Evolutionary conservation across 2,329 filamentous ascomycete genomes (phyloP), one percentile per base, ranked within the genome.

Genomic region (Chrysoporthe cubensis): DNA sequence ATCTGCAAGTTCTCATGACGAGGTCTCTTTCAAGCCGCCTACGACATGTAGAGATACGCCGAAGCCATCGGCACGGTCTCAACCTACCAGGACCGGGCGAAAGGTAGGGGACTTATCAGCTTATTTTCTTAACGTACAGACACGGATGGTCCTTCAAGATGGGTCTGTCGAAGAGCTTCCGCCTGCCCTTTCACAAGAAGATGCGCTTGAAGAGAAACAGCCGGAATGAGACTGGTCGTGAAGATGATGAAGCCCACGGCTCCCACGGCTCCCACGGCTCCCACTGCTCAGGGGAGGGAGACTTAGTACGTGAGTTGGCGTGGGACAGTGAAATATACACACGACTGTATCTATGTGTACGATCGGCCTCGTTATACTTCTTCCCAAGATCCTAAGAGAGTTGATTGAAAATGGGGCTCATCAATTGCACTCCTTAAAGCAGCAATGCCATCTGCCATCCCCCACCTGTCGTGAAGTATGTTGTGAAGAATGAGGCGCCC

Each of bases 71-170:
- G 0, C 26, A 26, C 26, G 26, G 0, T 26, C 26, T 0, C 26
- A 26, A 0, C 26, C 26, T 0, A 26, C 26, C 26, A 0, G 26
- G 26, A 26, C 26, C 26, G 26, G 26, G 26, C 26, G 0, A 26
- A 40, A 1, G 37, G 9, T 0, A 9, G 37, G 37, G 9, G 37
- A 1, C 0, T 40, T 40, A 1, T 40, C 9, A 40, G 37, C 37
- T 1, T 40, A 1, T 40, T 6, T 40, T 40, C 37, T 40, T 18
- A 76, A 43, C 65, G 78, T 74, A 70, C 74, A 83, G 1, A 77
- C 76, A 0, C 73, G 44, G 52, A 0, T 73, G 44, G 52, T 83
- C 80, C 6, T 64, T 76, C 64, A 83, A 81, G 1, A 78, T 80
- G 2, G 74, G 71, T 71, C 70, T 74, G 73, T 83, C 80, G 42